Percentiles rank a stretch among this genome's conserved stretches.
phyloP scores from a whole-genome alignment of 768 basidiomycete genomes.

The Russula virescens region DNA sequence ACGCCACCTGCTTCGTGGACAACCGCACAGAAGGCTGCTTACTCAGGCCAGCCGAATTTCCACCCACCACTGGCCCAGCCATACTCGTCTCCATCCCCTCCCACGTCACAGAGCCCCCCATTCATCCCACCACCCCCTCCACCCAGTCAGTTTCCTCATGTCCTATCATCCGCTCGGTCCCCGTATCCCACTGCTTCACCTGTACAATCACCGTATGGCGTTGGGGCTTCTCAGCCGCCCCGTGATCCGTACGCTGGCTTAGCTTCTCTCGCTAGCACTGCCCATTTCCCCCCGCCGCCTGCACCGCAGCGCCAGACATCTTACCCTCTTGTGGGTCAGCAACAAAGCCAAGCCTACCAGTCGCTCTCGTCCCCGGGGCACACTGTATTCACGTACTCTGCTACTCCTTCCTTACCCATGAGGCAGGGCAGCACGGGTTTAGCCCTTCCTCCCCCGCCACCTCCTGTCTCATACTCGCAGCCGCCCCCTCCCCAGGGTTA shows the following conservation, averaged over 20 bases:
- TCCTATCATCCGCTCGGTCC: slow-evolving; percentile 8
- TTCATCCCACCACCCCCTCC: slow-evolving; percentile 26
- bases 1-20: slow-evolving; percentile 27
- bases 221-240: slow-evolving; percentile 27
- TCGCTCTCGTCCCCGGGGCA: slow-evolving; percentile 26
- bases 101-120: slow-evolving; percentile 15
- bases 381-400: neutral
- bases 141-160: slow-evolving; percentile 19
- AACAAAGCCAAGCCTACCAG: slow-evolving; percentile 13
- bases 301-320: slow-evolving; percentile 26
- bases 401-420: slow-evolving; percentile 4
- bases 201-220: slow-evolving; percentile 14
- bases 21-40: slow-evolving; percentile 15
- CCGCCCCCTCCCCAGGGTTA: slow-evolving; percentile 26
- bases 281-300: slow-evolving; percentile 25
- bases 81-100: slow-evolving; percentile 19
- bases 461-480: slow-evolving; percentile 27
- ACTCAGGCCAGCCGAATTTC: slow-evolving; percentile 13
- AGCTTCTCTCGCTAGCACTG: slow-evolving; percentile 14
- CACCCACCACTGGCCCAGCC: slow-evolving; percentile 10
- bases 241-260: slow-evolving; percentile 24
- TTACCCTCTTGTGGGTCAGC: slow-evolving; percentile 22
- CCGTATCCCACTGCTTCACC: slow-evolving; percentile 14
- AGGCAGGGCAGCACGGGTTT: slow-evolving; percentile 22
- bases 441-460: slow-evolving; percentile 30